Conservation (phyloP, 2,329 filamentous ascomycete genomes). For the Fusarium kyushuense region DNA sequence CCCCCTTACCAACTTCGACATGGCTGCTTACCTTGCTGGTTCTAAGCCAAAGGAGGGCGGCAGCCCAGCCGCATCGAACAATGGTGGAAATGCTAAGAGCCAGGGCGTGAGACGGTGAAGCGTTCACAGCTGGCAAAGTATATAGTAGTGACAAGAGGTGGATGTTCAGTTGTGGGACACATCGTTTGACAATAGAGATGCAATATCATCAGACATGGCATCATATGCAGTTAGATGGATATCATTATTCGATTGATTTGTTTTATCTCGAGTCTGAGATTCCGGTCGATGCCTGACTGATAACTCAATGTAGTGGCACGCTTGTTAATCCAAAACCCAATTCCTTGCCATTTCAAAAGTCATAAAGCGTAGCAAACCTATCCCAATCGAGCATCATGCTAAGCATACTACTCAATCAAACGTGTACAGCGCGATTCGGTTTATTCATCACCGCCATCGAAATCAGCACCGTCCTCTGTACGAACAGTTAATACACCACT, state of each 20-base stretch:
- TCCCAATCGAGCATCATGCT: background rate
- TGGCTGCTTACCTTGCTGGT: slow-evolving; percentile 73
- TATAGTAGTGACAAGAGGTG: slow-evolving; percentile 6
- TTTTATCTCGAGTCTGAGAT: background rate
- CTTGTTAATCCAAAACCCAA: slow-evolving; percentile 11
- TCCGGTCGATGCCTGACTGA: slow-evolving; percentile 1
- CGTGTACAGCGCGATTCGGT: background rate
- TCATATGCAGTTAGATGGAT: slow-evolving; percentile 7
- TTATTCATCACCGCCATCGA: slow-evolving; percentile 44
- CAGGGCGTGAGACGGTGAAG: slow-evolving; percentile 56
- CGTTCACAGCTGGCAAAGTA: background rate
- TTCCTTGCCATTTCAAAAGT: slow-evolving; percentile 6
- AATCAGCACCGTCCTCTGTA: slow-evolving; percentile 51
- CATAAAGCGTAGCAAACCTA: slow-evolving; percentile 20
- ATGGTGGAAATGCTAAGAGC: slow-evolving; percentile 50
- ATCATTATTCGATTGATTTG: slow-evolving; percentile 3
- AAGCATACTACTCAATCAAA: background rate
- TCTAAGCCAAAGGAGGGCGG: slow-evolving; percentile 59
- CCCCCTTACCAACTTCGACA: slow-evolving; percentile 68
- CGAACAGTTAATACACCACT: slow-evolving; percentile 32
- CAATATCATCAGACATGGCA: slow-evolving; percentile 14
- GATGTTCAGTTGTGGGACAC: background rate
- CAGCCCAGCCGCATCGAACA: slow-evolving; percentile 42
- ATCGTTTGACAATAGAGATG: slow-evolving; percentile 1
- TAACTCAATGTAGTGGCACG: background rate